A percentile compares a stretch with the other conserved stretches of the same genome.
Evolutionary conservation across 495 filamentous ascomycete species (phyloP).

Genomic region (Penicillium turbatum): DNA sequence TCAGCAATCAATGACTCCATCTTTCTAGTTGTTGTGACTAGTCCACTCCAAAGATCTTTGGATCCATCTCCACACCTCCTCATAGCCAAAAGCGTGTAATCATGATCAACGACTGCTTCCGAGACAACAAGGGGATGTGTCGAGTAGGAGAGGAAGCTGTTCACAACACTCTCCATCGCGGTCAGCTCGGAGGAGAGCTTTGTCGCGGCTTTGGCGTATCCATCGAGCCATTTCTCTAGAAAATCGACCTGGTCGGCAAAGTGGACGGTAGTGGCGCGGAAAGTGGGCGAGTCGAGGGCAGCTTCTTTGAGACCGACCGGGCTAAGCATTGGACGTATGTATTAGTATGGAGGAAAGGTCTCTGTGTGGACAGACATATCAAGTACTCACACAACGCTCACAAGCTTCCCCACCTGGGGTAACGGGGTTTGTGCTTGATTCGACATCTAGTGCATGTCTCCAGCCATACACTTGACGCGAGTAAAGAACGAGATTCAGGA

Average conservation of each 20-base stretch:
- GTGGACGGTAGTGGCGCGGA: slow-evolving; percentile 81
- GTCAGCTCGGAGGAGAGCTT: slow-evolving; percentile 72
- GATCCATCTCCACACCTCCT: slow-evolving; percentile 78
- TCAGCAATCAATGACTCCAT: slow-evolving; percentile 73
- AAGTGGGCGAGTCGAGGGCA: slow-evolving; percentile 91
- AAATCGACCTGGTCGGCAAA: slow-evolving; percentile 89
- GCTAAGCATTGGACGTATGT: slow-evolving; percentile 28
- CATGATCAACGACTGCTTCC: slow-evolving; percentile 84
- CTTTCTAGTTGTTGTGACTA: slow-evolving; percentile 65
- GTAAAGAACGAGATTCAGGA: slow-evolving; percentile 13
- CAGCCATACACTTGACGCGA: slow-evolving; percentile 37
- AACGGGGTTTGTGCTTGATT: slow-evolving; percentile 40
- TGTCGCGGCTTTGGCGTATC: slow-evolving; percentile 71
- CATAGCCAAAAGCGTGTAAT: slow-evolving; percentile 86
- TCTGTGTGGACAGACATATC: background rate
- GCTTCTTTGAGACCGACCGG: slow-evolving; percentile 94
- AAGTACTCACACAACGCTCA: slow-evolving; percentile 51
- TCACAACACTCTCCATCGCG: slow-evolving; percentile 64
- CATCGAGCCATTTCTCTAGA: slow-evolving; percentile 90
- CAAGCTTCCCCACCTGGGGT: slow-evolving; percentile 50
- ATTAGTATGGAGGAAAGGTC: slow-evolving; percentile 14
- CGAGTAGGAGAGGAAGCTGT: slow-evolving; percentile 66
- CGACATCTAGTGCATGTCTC: slow-evolving; percentile 46
- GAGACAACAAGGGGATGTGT: slow-evolving; percentile 67
- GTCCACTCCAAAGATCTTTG: slow-evolving; percentile 77